These are phyloP conservation scores for Aspergillaceae sp. DNA, from an alignment of 2,329 filamentous ascomycete species.

Conservation along the genomic window DNA sequence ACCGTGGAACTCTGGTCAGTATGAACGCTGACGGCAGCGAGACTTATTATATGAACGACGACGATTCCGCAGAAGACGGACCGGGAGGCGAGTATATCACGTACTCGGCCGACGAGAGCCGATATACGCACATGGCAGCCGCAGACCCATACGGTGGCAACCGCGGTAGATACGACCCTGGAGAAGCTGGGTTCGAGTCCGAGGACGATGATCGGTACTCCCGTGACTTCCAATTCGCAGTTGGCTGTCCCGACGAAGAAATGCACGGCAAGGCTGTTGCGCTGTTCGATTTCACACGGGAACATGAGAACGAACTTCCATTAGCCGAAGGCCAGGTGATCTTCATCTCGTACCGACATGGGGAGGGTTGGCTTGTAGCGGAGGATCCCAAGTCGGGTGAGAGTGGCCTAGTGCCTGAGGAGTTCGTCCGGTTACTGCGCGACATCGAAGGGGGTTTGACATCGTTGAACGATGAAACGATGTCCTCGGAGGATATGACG, in stretches of 20 bases:
- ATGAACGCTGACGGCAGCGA: slow-evolving; percentile 63
- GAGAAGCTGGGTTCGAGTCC: slow-evolving; percentile 27
- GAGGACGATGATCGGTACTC: slow-evolving; percentile 61
- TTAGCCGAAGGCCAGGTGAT: slow-evolving; percentile 93
- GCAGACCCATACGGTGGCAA: slow-evolving; percentile 29
- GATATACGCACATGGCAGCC: slow-evolving; percentile 43
- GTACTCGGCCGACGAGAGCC: slow-evolving; percentile 58
- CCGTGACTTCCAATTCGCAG: slow-evolving; percentile 87
- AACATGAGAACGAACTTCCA: slow-evolving; percentile 93
- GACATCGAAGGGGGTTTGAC: slow-evolving; percentile 88
- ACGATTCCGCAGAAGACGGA: slow-evolving; percentile 53
- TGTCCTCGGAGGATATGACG: slow-evolving; percentile 37
- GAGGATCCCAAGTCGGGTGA: slow-evolving; percentile 91
- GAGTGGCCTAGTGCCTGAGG: slow-evolving; percentile 89
- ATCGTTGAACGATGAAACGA: slow-evolving; percentile 55
- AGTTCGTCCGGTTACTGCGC: slow-evolving; percentile 83
- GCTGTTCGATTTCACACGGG: slow-evolving; percentile 85
- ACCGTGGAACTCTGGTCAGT: slow-evolving; percentile 59
- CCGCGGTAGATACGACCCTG: slow-evolving; percentile 25
- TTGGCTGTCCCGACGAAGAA: slow-evolving; percentile 90
- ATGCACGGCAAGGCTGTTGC: slow-evolving; percentile 96
- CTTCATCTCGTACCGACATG: slow-evolving; percentile 89
- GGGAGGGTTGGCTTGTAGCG: slow-evolving; percentile 94
- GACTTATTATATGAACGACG: slow-evolving; percentile 64
- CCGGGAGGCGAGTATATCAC: slow-evolving; percentile 74